Percentiles rank a stretch among this genome's conserved stretches.
These are phyloP conservation scores for Plectosphaerella plurivora DNA, from an alignment of 2,329 filamentous ascomycete species.

Conservation along the genomic window DNA sequence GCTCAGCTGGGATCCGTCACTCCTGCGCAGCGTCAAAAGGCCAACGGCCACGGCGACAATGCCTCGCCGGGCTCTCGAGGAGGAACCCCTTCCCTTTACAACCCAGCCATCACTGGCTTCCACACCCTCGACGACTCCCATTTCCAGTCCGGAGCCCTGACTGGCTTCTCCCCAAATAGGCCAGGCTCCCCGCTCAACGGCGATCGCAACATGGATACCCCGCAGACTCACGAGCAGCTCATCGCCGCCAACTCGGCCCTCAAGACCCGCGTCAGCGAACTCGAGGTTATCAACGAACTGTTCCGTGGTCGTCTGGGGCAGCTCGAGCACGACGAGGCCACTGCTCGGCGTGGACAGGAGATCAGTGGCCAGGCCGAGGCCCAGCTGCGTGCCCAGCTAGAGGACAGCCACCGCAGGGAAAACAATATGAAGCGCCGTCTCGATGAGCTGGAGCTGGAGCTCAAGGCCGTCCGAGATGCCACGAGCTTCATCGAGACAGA, in stretches of 20 bases:
- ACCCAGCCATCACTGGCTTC: constrained; percentile 74
- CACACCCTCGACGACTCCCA: constrained; percentile 70
- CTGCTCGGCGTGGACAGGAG: constrained; percentile 56
- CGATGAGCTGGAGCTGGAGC: constrained; percentile 69
- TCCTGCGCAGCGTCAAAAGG: constrained; percentile 58
- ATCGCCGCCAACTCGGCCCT: constrained; percentile 76
- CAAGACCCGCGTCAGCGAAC: constrained; percentile 92
- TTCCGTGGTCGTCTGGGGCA: constrained; percentile 74
- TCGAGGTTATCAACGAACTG: constrained; percentile 89
- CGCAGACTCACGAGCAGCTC: constrained; percentile 76
- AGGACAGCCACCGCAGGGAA: constrained; percentile 74
- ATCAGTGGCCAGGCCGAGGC: constrained; percentile 51
- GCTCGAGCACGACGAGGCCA: constrained; percentile 71
- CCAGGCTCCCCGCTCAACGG: constrained; percentile 45
- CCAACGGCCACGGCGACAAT: constrained; percentile 68
- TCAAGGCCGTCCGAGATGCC: constrained; percentile 25
- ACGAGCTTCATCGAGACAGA: constrained; percentile 6
- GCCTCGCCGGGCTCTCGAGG: constrained; percentile 77
- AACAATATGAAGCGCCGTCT: constrained; percentile 77
- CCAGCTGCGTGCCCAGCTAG: constrained; percentile 57
- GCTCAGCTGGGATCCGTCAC: constrained; percentile 30
- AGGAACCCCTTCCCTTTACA: constrained; percentile 71
- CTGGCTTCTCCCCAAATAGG: constrained; percentile 50
- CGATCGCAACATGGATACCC: constrained; percentile 63
- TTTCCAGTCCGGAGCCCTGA: constrained; percentile 53